Base-by-base conservation (phyloP, 164 flowering plant genomes). In the Stephania yunnanensis region DNA sequence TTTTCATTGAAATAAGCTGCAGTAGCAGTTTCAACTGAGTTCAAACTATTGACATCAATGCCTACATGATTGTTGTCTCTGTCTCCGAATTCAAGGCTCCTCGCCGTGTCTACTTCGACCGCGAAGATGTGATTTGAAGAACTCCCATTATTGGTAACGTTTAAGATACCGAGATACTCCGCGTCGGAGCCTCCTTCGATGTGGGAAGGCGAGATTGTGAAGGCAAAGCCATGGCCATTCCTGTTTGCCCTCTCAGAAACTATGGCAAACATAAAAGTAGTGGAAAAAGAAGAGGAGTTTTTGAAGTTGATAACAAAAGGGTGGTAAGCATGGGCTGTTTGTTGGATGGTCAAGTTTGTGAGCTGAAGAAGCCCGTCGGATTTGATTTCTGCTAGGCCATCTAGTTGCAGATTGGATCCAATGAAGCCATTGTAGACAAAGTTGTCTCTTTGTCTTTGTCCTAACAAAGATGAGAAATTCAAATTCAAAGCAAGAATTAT, bases 41-140 rank as follows among this genome's bases (percentile, higher is more conserved):
- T 2, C 78, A 85, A 69, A 70, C 81, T 70, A 46, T 82, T 82
- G 19, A 82, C 53, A 78, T 86, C 84, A 72, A 89, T 75, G 5
- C 88, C 92, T 5, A 87, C 86, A 69, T 89, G 89, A 77, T 86
- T 84, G 30, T 87, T 87, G 9, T 79, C 71, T 0, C 31, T 36
- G 66, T 84, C 83, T 1, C 10, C 20, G 4, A 79, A 50, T 45
- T 81, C 80, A n/a, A 48, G 10, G 55, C 76, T 77, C 61, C 77
- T 78, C 20, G 75, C 69, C 20, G 55, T 67, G 68, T 80, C 79
- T 46, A 82, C 80, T 71, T 80, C 82, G 63, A 80, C 74, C 3
- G 77, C 84, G 67, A 75, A 10, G 25, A 73, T 17, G 20, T n/a
- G 48, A 48, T 70, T 58, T 30, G 76, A 68, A 45, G 44, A 78